Percentiles rank a stretch among this genome's conserved stretches.
Evolutionary conservation across 192 early-diverging fungal species (phyloP).

Genomic region (Gamsiella multidivaricata): DNA sequence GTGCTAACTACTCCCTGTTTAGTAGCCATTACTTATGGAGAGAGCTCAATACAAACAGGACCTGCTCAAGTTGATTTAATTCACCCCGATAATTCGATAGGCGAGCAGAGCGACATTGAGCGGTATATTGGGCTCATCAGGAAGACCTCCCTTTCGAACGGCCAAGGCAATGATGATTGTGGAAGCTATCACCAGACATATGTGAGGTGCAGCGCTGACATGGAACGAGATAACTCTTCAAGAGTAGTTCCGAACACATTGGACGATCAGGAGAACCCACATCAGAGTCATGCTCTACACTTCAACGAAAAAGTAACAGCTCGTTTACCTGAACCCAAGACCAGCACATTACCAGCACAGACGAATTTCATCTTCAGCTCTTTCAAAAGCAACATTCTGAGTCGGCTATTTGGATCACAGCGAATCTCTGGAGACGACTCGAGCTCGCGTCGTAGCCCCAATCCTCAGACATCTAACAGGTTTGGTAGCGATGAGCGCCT

Average conservation of each 20-base stretch:
- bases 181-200: not conserved
- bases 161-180: not conserved
- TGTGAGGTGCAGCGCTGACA: not conserved
- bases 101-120: conserved; percentile 23
- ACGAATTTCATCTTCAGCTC: conserved; percentile 10
- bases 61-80: not conserved
- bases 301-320: not conserved
- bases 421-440: not conserved
- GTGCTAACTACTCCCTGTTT: too few relatives aligned
- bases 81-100: not conserved
- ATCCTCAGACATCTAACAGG: not conserved
- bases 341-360: not conserved
- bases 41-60: not conserved
- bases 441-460: not conserved
- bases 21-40: not conserved
- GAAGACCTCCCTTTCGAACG: not conserved
- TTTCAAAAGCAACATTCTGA: conserved; percentile 23
- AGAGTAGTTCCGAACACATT: not conserved
- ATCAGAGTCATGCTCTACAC: not conserved
- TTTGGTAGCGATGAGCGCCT: not conserved
- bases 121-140: conserved; percentile 24
- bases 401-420: conserved; percentile 30
- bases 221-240: not conserved
- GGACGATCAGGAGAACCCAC: not conserved
- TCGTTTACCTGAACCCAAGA: not conserved